phyloP scores from a whole-genome alignment of 2,329 filamentous ascomycete species.

The Xylaria sp. region DNA sequence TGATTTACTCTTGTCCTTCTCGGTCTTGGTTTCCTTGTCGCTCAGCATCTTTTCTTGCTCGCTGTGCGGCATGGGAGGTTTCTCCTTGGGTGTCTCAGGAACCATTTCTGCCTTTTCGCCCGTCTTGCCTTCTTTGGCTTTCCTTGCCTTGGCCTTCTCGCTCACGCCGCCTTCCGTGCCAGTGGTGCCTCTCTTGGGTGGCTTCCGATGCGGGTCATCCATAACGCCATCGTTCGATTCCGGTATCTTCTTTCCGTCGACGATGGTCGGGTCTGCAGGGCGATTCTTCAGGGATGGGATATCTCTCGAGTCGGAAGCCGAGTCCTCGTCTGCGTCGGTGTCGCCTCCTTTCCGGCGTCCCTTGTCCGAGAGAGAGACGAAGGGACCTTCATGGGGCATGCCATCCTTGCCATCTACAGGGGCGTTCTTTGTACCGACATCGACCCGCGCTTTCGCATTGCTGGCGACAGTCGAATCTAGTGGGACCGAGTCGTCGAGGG shows the following conservation, averaged over 20 bases:
- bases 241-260: constrained; percentile 71
- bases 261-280: constrained; percentile 62
- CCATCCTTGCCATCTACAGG: constrained; percentile 94
- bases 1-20: constrained; percentile 49
- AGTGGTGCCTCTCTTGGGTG: constrained; percentile 85
- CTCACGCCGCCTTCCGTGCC: constrained; percentile 91
- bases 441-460: constrained; percentile 52
- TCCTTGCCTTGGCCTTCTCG: constrained; percentile 82
- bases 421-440: constrained; percentile 74
- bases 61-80: constrained; percentile 81
- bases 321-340: constrained; percentile 43
- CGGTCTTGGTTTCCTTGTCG: constrained; percentile 55
- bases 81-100: constrained; percentile 86
- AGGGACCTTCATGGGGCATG: constrained; percentile 89
- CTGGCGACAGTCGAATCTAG: constrained; percentile 50
- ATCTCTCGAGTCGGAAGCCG: constrained; percentile 51
- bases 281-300: constrained; percentile 61
- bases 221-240: constrained; percentile 84
- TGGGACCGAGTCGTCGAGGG: constrained; percentile 34
- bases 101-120: constrained; percentile 76
- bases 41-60: constrained; percentile 76
- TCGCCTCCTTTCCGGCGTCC: constrained; percentile 52
- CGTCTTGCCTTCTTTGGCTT: constrained; percentile 72
- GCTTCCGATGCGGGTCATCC: constrained; percentile 82
- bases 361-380: constrained; percentile 67